Conservation (phyloP, 23 red algal species). For the Gracilaria caudata region DNA sequence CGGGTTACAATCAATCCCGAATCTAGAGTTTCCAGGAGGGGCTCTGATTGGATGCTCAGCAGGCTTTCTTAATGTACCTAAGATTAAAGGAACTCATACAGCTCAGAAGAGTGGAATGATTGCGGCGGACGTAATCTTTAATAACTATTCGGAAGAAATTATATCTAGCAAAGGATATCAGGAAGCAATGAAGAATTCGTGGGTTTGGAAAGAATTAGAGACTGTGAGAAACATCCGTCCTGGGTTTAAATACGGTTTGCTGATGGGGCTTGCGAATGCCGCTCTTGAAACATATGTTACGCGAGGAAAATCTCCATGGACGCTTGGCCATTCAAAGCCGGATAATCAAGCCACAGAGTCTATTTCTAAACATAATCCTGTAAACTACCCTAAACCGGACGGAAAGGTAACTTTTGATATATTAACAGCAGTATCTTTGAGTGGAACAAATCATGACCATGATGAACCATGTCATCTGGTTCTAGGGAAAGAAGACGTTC, state of each 20-base stretch:
- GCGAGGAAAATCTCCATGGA: constrained; percentile 84
- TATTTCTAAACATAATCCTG: constrained; percentile 20
- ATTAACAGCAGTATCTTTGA: constrained; percentile 80
- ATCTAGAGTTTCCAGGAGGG: constrained; percentile 90
- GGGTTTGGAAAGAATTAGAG: constrained; percentile 89
- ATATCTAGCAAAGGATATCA: constrained; percentile 66
- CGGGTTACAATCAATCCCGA: constrained; percentile 85
- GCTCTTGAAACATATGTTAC: constrained; percentile 93
- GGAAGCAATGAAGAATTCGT: constrained; percentile 58
- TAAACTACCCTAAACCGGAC: constrained; percentile 87
- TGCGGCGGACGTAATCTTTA: constrained; percentile 84
- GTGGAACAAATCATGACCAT: constrained; percentile 97
- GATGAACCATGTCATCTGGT: constrained; percentile 90
- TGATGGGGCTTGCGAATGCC: constrained; percentile 78
- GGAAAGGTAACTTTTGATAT: constrained; percentile 87
- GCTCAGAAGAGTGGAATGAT: constrained; percentile 98
- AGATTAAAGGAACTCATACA: constrained; percentile 99
- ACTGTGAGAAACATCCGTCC: constrained; percentile 90
- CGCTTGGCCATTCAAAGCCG: constrained; percentile 63
- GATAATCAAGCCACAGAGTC: constrained; percentile 78
- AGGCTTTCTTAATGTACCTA: constrained; percentile 99
- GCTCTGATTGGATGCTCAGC: constrained; percentile 92
- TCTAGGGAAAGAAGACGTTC: constrained; percentile 63
- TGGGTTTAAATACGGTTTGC: constrained; percentile 82
- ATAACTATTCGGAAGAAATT: constrained; percentile 23